A percentile compares a stretch with the other conserved stretches of the same genome.
Conservation (phyloP, 1,284 basidiomycete species). For the Leccinum huronense region DNA sequence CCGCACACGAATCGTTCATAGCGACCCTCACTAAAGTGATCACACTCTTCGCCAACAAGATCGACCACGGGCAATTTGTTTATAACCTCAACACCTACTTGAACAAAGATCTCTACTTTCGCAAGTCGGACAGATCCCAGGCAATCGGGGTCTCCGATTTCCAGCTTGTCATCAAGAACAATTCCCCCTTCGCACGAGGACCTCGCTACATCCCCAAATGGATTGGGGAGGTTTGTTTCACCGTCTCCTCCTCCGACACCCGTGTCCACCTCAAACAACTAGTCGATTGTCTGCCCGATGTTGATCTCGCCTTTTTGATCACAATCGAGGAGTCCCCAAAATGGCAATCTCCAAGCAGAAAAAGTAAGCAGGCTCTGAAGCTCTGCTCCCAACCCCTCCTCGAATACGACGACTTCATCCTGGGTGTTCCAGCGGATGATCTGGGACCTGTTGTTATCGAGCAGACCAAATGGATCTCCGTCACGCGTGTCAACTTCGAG, state of each 20-base stretch:
- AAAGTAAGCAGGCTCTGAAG: background rate
- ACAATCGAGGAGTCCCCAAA: background rate
- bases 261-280: background rate
- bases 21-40: background rate
- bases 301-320: background rate
- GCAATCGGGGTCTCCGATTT: background rate
- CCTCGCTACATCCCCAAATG: background rate
- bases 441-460: background rate
- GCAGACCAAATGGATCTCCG: background rate
- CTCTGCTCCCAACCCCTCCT: background rate
- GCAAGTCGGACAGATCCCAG: background rate
- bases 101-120: background rate
- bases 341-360: background rate
- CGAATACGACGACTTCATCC: background rate
- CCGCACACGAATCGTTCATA: background rate
- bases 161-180: background rate
- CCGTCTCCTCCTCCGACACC: background rate
- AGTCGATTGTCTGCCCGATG: background rate
- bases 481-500: background rate
- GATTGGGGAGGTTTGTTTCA: background rate
- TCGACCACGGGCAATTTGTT: background rate
- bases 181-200: background rate
- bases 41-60: background rate
- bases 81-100: background rate
- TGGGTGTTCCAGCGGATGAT: background rate